phyloP scores from a whole-genome alignment of 1,284 basidiomycete species.

The Omphalotus olearius region DNA sequence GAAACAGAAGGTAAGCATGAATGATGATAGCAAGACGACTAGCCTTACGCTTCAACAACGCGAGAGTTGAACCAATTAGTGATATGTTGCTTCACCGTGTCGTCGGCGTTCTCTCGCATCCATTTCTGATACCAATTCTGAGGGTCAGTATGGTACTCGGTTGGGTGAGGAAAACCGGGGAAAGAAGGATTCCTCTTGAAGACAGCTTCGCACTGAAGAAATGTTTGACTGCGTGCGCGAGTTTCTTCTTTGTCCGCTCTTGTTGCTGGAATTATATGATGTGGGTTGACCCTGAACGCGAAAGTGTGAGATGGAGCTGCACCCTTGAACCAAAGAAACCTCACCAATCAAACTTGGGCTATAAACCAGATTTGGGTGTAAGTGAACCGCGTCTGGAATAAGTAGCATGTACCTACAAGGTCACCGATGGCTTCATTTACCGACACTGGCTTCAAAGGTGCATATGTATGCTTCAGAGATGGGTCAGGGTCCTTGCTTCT shows the following conservation, averaged over 20 bases:
- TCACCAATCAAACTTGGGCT: slow-evolving; percentile 66
- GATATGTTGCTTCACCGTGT: slow-evolving; percentile 43
- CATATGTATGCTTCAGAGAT: slow-evolving; percentile 39
- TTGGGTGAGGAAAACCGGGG: slow-evolving; percentile 44
- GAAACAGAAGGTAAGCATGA: slow-evolving; percentile 1
- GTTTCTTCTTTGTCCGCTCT: slow-evolving; percentile 27
- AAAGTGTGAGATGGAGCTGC: slow-evolving; percentile 2
- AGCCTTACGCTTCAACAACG: slow-evolving; percentile 49
- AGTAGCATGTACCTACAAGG: slow-evolving; percentile 40
- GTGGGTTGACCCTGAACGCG: slow-evolving; percentile 46
- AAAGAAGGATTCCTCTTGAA: neutral
- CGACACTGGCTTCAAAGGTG: slow-evolving; percentile 52
- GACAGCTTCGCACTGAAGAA: slow-evolving; percentile 38
- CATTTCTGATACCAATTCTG: slow-evolving; percentile 55
- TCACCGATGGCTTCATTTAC: slow-evolving; percentile 63
- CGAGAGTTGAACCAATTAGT: slow-evolving; percentile 34
- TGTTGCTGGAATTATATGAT: slow-evolving; percentile 30
- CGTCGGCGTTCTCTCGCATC: slow-evolving; percentile 34
- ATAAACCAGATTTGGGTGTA: neutral
- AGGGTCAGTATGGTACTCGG: slow-evolving; percentile 40
- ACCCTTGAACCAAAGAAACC: neutral
- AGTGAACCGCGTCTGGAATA: neutral
- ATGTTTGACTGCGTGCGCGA: slow-evolving; percentile 32
- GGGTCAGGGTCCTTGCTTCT: slow-evolving; percentile 22
- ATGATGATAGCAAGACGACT: neutral